Evolutionary conservation across 2,329 filamentous ascomycete species (phyloP).

Genomic region (Lasiodiplodia sp.): DNA sequence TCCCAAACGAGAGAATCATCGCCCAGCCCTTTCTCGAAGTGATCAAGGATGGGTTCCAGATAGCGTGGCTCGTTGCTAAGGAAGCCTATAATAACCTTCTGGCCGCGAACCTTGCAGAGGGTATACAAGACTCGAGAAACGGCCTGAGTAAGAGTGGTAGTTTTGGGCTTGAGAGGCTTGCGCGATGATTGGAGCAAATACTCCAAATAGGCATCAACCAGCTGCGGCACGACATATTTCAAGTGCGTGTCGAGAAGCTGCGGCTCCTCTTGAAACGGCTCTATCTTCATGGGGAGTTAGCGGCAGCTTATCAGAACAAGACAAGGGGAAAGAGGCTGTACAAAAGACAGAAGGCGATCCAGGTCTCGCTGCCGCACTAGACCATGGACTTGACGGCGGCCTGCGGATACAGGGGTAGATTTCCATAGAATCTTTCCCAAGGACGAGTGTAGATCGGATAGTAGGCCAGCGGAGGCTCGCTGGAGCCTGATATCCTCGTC

Average conservation of each 20-base stretch:
- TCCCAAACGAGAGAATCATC: slow-evolving; percentile 69
- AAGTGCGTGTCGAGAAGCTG: slow-evolving; percentile 90
- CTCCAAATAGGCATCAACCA: slow-evolving; percentile 79
- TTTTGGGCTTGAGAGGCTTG: not conserved
- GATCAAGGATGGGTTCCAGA: slow-evolving; percentile 78
- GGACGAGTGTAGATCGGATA: slow-evolving; percentile 41
- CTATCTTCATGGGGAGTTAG: slow-evolving; percentile 58
- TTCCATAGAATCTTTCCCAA: slow-evolving; percentile 50
- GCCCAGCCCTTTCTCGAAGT: slow-evolving; percentile 68
- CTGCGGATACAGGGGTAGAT: slow-evolving; percentile 34
- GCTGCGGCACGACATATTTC: slow-evolving; percentile 73
- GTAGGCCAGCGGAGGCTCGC: slow-evolving; percentile 48
- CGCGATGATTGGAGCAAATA: slow-evolving; percentile 45
- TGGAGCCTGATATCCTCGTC: slow-evolving; percentile 56
- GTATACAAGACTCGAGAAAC: slow-evolving; percentile 84
- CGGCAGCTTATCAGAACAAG: slow-evolving; percentile 5
- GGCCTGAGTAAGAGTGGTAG: slow-evolving; percentile 55
- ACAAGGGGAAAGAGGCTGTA: slow-evolving; percentile 30
- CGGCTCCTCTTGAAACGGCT: slow-evolving; percentile 93
- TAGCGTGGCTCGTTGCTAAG: slow-evolving; percentile 88
- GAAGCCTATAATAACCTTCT: slow-evolving; percentile 91
- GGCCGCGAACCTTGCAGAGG: slow-evolving; percentile 91
- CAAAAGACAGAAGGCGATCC: slow-evolving; percentile 46
- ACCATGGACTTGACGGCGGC: slow-evolving; percentile 42
- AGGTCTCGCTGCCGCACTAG: slow-evolving; percentile 50